Percentiles rank a stretch among this genome's conserved stretches.
These are phyloP conservation scores for Globisporangium nagaii DNA, from an alignment of 352 stramenopile genomes.

Conservation along the genomic window DNA sequence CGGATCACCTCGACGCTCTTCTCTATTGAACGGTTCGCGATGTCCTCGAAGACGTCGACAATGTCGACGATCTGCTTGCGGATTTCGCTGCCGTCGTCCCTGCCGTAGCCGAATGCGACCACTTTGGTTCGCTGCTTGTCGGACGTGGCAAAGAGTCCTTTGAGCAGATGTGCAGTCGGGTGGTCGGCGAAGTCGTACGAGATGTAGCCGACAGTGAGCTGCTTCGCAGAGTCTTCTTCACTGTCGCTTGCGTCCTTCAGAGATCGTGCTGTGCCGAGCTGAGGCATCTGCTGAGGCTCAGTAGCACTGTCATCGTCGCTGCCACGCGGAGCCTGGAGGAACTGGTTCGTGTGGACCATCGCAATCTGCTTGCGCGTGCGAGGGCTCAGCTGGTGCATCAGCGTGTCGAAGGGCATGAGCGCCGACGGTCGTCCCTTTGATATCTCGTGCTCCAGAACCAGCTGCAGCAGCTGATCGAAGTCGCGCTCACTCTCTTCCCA, in stretches of 20 bases:
- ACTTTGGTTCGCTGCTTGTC: constrained; percentile 20
- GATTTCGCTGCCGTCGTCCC: constrained; percentile 48
- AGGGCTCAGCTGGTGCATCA: constrained; percentile 37
- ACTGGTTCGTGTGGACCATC: constrained; percentile 21
- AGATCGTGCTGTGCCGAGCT: neutral
- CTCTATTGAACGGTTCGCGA: constrained; percentile 30
- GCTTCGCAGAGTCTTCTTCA: neutral
- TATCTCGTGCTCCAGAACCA: constrained; percentile 26
- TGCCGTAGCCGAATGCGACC: constrained; percentile 54
- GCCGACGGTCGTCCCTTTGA: constrained; percentile 9
- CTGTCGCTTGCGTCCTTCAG: neutral
- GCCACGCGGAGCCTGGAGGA: neutral
- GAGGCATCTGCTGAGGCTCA: neutral
- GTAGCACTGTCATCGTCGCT: neutral
- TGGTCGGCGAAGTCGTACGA: constrained; percentile 82
- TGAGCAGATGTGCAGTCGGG: constrained; percentile 70
- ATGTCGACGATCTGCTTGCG: constrained; percentile 23
- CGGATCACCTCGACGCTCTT: constrained; percentile 33
- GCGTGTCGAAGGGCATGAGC: constrained; percentile 70
- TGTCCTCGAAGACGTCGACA: constrained; percentile 53
- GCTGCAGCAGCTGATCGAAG: constrained; percentile 23
- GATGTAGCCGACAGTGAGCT: constrained; percentile 66
- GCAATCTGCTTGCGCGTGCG: constrained; percentile 37
- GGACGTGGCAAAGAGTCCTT: constrained; percentile 58
- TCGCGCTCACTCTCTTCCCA: constrained; percentile 33